These are phyloP conservation scores for Stenogyne calaminthoides DNA, from an alignment of 305 asterid genomes.

Conservation along the genomic window DNA sequence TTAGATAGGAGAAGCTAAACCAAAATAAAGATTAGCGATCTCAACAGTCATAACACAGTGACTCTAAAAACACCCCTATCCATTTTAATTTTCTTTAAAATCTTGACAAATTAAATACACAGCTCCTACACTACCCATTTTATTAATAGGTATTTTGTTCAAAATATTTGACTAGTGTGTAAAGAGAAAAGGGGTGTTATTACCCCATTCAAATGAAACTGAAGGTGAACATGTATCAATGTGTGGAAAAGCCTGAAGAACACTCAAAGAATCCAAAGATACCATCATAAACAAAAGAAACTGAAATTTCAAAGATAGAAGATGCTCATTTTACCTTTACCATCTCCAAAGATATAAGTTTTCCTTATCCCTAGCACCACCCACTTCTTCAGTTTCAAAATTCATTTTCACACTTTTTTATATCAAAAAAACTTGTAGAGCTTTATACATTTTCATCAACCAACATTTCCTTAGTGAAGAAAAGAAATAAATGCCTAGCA, in stretches of 20 bases:
- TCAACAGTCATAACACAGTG: background rate
- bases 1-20: background rate
- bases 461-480: conserved; percentile 13
- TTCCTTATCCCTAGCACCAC: background rate
- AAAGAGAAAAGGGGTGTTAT: background rate
- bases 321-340: conserved; percentile 3
- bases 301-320: background rate
- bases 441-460: conserved; percentile 2
- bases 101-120: background rate
- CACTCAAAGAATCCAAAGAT: background rate
- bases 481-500: conserved; percentile 1
- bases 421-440: background rate
- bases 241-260: conserved; percentile 11
- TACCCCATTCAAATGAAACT: background rate
- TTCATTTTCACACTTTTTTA: background rate
- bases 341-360: background rate
- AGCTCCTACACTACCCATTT: background rate
- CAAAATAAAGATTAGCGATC: background rate
- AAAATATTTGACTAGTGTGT: background rate
- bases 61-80: background rate
- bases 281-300: background rate
- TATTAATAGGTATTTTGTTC: background rate
- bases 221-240: background rate
- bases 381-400: conserved; percentile 1
- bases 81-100: background rate